phyloP scores from a whole-genome alignment of 495 filamentous ascomycete genomes.

The Antarctomyces pellizariae region DNA sequence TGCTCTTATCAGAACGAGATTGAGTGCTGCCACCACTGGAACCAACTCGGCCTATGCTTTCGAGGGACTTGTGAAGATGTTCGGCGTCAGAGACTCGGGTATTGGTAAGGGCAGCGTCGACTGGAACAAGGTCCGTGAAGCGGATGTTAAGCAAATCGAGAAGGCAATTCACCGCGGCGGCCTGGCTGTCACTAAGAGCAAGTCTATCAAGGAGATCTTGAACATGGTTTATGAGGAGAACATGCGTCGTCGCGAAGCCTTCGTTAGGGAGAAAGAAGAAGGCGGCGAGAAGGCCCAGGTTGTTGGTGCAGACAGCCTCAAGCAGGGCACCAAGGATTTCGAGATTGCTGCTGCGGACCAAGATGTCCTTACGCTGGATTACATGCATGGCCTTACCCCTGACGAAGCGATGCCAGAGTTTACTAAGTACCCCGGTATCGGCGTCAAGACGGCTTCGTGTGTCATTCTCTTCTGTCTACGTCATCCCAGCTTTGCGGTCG shows the following conservation, averaged over 20 bases:
- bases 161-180: constrained; percentile 56
- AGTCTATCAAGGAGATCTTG: constrained; percentile 58
- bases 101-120: constrained; percentile 47
- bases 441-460: constrained; percentile 79
- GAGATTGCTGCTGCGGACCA: constrained; percentile 25
- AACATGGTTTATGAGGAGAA: constrained; percentile 56
- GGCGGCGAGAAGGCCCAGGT: constrained; percentile 9
- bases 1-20: constrained; percentile 57
- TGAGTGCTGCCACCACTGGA: constrained; percentile 54
- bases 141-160: constrained; percentile 35
- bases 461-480: constrained; percentile 61
- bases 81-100: constrained; percentile 26
- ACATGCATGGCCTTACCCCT: constrained; percentile 41
- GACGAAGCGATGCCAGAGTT: constrained; percentile 53
- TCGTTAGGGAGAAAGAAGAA: constrained; percentile 13
- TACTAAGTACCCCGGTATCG: constrained; percentile 60
- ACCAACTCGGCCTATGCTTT: constrained; percentile 46
- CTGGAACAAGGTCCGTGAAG: constrained; percentile 60
- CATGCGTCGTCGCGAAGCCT: constrained; percentile 18
- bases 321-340: constrained; percentile 13
- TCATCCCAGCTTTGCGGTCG: constrained; percentile 59
- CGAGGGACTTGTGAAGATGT: constrained; percentile 40
- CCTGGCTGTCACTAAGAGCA: constrained; percentile 44
- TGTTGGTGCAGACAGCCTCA: constrained; percentile 11
- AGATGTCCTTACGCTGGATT: constrained; percentile 44